Conservation (phyloP, 108 stramenopile genomes). For the Schizochytrium sp. region DNA sequence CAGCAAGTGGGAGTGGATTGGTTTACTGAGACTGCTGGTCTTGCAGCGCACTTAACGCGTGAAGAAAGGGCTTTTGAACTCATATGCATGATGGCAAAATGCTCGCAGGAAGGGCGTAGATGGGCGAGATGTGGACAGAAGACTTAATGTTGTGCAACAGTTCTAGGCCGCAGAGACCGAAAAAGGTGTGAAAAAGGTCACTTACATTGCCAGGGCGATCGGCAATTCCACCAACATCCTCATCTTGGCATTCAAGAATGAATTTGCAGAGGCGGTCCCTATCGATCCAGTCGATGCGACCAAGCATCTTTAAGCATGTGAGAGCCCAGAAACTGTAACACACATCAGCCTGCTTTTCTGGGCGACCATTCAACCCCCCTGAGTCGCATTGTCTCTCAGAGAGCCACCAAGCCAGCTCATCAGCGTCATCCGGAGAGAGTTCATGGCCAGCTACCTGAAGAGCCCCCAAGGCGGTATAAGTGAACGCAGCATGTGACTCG, state of each 20-base stretch:
- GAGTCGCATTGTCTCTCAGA: conserved; percentile 97
- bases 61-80: too few species aligned
- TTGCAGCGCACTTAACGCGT: too few species aligned
- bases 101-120: conserved; percentile 11
- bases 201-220: conserved; percentile 94
- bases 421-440: conserved; percentile 75
- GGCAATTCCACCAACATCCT: conserved; percentile 96
- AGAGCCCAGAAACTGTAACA: conserved; percentile 99
- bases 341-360: conserved; percentile 99
- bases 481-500: conserved; percentile 96
- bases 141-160: conserved; percentile 84
- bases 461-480: conserved; percentile 96
- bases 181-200: conserved; percentile 99
- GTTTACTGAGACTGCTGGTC: too few species aligned
- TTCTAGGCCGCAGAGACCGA: conserved; percentile 91
- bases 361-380: conserved; percentile 94
- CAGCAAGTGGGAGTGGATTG: too few species aligned
- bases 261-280: conserved; percentile 83
- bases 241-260: conserved; percentile 95
- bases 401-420: conserved; percentile 98
- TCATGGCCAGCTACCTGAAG: conserved; percentile 89
- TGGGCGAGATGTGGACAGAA: conserved; percentile 59
- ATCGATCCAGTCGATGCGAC: conserved; percentile 90
- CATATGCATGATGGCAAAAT: not conserved
- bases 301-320: conserved; percentile 88